Evolutionary conservation across 805 yeast species (phyloP).

Genomic region (Brettanomyces anomalus): DNA sequence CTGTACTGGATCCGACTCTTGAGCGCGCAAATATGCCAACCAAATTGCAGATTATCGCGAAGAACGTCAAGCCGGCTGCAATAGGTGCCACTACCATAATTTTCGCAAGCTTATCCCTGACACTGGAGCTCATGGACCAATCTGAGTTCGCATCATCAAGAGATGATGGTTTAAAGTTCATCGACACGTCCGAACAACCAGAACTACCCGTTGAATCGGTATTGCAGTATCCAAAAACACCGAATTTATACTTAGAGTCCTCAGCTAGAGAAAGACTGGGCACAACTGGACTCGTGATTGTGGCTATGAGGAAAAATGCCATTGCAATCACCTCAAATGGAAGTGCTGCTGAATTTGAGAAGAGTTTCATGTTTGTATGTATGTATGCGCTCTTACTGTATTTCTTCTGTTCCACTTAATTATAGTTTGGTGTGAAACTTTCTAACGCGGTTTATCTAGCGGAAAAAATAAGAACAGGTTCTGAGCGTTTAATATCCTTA

Average conservation of each 20-base stretch:
- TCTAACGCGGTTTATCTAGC: neutral
- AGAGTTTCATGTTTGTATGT: conserved; percentile 10
- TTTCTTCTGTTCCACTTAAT: neutral
- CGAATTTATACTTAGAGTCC: conserved; percentile 39
- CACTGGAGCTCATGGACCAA: conserved; percentile 40
- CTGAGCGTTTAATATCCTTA: too few relatives aligned
- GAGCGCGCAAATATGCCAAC: conserved; percentile 17
- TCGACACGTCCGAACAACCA: conserved; percentile 28
- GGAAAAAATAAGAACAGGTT: neutral
- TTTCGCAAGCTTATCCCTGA: conserved; percentile 45
- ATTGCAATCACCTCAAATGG: conserved; percentile 43
- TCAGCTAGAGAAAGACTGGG: conserved; percentile 39
- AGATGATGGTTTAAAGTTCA: conserved; percentile 25
- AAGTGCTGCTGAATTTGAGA: conserved; percentile 25
- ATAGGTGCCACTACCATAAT: conserved; percentile 55
- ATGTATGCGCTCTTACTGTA: neutral
- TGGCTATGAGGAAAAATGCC: conserved; percentile 54
- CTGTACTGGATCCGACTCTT: conserved; percentile 1
- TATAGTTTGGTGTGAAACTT: neutral
- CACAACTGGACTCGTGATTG: conserved; percentile 54
- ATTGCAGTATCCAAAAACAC: conserved; percentile 60
- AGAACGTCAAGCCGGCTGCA: conserved; percentile 53
- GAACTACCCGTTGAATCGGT: conserved; percentile 4
- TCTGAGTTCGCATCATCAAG: conserved; percentile 15
- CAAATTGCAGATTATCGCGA: conserved; percentile 31